These are phyloP conservation scores for Collybia mongolica DNA, from an alignment of 768 basidiomycete genomes.

Conservation along the genomic window DNA sequence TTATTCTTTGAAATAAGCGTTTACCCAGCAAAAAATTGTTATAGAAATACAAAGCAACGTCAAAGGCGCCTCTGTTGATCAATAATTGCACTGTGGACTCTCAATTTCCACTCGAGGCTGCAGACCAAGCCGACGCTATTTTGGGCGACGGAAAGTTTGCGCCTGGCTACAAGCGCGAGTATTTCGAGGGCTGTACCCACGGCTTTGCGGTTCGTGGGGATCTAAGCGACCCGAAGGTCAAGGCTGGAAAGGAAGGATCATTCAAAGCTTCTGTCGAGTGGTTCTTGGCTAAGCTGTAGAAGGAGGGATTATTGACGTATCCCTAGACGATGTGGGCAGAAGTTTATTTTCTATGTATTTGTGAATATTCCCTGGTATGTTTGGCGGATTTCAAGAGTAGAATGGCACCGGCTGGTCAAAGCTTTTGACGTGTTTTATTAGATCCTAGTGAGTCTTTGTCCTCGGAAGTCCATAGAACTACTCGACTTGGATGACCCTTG, in stretches of 20 bases:
- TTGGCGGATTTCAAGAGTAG: too few relatives aligned
- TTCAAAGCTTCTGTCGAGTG: slow-evolving; percentile 51
- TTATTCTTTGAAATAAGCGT: background rate
- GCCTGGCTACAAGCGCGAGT: slow-evolving; percentile 46
- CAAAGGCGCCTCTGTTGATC: slow-evolving; percentile 62
- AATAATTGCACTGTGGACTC: slow-evolving; percentile 59
- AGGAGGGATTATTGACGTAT: background rate
- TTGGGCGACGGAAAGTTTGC: slow-evolving; percentile 44
- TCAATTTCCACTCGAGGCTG: slow-evolving; percentile 47
- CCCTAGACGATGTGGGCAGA: background rate
- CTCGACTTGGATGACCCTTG: too few relatives aligned
- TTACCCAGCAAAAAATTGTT: background rate
- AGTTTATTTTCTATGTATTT: too few relatives aligned
- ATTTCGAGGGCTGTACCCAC: slow-evolving; percentile 30
- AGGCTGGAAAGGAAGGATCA: slow-evolving; percentile 54
- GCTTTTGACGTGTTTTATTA: too few relatives aligned
- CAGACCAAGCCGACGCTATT: slow-evolving; percentile 46
- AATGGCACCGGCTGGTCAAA: too few relatives aligned
- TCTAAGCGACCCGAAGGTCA: slow-evolving; percentile 36
- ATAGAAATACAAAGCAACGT: slow-evolving; percentile 44
- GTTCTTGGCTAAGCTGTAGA: slow-evolving; percentile 23
- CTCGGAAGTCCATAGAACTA: too few relatives aligned
- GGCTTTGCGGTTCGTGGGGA: slow-evolving; percentile 46
- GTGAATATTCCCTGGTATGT: too few relatives aligned
- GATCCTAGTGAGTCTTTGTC: too few relatives aligned